phyloP scores from a whole-genome alignment of 2,329 filamentous ascomycete genomes.

The Tolypocladium album region DNA sequence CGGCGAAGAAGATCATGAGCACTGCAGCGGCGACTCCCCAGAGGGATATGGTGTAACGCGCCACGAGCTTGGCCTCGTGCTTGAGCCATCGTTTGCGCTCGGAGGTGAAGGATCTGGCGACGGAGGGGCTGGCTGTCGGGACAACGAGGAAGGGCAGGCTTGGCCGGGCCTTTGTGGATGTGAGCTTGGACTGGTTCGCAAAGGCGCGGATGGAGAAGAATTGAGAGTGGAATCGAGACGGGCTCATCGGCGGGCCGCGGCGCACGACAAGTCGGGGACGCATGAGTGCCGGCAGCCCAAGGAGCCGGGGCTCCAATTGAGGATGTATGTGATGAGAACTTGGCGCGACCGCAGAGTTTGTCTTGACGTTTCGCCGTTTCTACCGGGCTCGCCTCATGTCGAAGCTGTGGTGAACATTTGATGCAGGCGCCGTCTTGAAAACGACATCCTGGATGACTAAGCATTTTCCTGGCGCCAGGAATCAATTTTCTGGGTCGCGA shows the following conservation, averaged over 20 bases:
- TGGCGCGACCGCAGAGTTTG: not conserved
- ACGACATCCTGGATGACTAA: not conserved
- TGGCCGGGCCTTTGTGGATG: slow-evolving; percentile 19
- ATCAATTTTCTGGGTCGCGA: not conserved
- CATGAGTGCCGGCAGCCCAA: slow-evolving; percentile 17
- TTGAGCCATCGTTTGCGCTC: slow-evolving; percentile 61
- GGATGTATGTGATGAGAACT: not conserved
- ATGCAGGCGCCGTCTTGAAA: not conserved
- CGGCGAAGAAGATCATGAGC: slow-evolving; percentile 49
- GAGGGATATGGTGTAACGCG: slow-evolving; percentile 55
- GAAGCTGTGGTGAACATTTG: not conserved
- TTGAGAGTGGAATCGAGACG: slow-evolving; percentile 7
- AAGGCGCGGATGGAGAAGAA: slow-evolving; percentile 14
- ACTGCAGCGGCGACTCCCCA: slow-evolving; percentile 54
- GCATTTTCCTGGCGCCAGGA: not conserved
- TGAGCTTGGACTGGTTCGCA: slow-evolving; percentile 15
- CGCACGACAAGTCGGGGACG: slow-evolving; percentile 27
- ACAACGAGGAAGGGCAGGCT: slow-evolving; percentile 38
- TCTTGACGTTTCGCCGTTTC: not conserved
- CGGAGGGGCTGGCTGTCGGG: slow-evolving; percentile 36
- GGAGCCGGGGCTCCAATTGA: slow-evolving; percentile 3
- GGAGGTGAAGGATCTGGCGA: slow-evolving; percentile 68
- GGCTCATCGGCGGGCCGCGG: slow-evolving; percentile 11
- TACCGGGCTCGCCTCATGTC: not conserved
- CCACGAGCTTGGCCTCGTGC: slow-evolving; percentile 57